Evolutionary conservation across 2,329 filamentous ascomycete genomes (phyloP), one percentile per base, ranked within the genome.

Genomic region (Trichoderma semiorbis): DNA sequence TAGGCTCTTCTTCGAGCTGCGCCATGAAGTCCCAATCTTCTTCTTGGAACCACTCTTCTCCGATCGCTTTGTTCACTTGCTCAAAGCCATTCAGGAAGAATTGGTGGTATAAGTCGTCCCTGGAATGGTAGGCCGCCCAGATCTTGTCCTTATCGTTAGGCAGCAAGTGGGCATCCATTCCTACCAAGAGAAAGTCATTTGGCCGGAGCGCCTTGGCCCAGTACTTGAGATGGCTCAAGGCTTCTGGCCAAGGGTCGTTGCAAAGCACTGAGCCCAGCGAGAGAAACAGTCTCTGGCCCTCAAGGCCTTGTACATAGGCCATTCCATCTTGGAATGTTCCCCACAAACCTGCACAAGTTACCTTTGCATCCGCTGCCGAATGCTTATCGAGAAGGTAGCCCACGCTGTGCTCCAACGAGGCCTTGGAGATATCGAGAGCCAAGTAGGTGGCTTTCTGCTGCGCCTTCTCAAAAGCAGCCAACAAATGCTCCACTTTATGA

Each of bases 201-300:
- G 76, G 73, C 5, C 80, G 80, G 68, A 84, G 76, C 28, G 77
- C 73, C n/a, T 74, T 72, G 11, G 78, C 81, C 82, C 82, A 84
- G 57, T 74, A 76, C 72, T 79, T 79, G 30, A 84, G 76, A 55
- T 82, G 78, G 5, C 73, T 70, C 32, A 83, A 70, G 2, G 82
- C 82, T 32, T 77, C 76, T 3, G 75, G 72, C 79, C 81, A 83
- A 10, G 78, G 76, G 74, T 84, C 82, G 64, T 84, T 84, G 75
- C 82, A 84, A 21, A 84, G 77, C 5, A 84, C 82, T 8, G 82
- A 84, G 3, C 82, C 82, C 3, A 84, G 77, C 0, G 82, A 84
- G 8, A 83, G 77, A 68, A 83, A 82, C n/a, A 83, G 73, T 16
- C 80, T 77, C 2, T 78, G 80, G 2, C 77, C 74, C n/a, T 74